Base-by-base conservation (phyloP, 148 eudicot genomes). In the Chenopodium quinoa region DNA sequence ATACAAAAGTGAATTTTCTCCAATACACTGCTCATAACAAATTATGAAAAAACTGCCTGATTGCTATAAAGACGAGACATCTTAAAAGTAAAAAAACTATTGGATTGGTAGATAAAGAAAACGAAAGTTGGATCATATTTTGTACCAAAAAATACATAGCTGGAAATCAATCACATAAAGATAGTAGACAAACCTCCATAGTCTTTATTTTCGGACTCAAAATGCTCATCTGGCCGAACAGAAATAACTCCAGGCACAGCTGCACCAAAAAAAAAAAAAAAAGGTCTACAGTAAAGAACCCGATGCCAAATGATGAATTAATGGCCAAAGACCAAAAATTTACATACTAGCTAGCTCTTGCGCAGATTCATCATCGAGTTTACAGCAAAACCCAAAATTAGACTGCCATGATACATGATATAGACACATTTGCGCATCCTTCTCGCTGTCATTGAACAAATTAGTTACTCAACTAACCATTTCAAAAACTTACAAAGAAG, bases 401-500 rank as follows among this genome's bases (percentile, higher is more conserved):
- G 92, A 88, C 80, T 91, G 84, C 89, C 91, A 87, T 10, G 93
- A 92, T 67, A 90, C 73, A 75, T 92, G 92, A 81, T 95, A 95
- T 37, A 92, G 83, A 62, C 98, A 95, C 97, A 91, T 93, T 78
- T 95, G 99, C 20, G 98, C 95, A 84, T 93, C 93, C 81, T 83
- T 87, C 80, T 92, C 91, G 76, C 99, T 96, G 87, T 52, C 63
- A 80, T 66, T 79, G 20, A 73, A 17, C 29, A 85, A 11, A 58
- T 16, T 62, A 47, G 56, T 46, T 8, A 32, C 72, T 73, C 62
- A 72, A 71, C 40, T 4, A 56, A 56, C 0, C 20, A 5, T 5
- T 70, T 34, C 52, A 70, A 19, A 62, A 27, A 25, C 34, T 44
- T 23, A 46, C 8, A 50, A 34, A 71, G 9, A 40, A 80, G 23